Percentiles rank a stretch among this genome's conserved stretches.
Evolutionary conservation across 129 eudicot genomes (phyloP).

Genomic region (Logfia minima): DNA sequence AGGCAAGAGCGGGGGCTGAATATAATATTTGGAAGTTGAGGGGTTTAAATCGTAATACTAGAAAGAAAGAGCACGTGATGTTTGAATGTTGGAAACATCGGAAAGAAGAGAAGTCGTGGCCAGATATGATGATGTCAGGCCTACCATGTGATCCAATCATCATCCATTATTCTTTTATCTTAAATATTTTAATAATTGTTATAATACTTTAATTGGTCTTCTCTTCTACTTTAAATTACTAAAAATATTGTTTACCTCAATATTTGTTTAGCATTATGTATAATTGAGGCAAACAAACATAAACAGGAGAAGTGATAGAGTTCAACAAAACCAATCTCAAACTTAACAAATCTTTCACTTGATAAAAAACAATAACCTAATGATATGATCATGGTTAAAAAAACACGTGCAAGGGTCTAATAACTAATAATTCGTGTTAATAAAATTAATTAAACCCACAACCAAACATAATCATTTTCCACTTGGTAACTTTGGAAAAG

Average conservation of each 20-base stretch:
- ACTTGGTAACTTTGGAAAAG: neutral
- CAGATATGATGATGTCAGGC: slow-evolving; percentile 65
- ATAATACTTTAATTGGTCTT: neutral
- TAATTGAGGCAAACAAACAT: no score
- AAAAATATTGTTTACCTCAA: no score
- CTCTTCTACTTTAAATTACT: no score
- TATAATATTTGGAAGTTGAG: slow-evolving; percentile 2
- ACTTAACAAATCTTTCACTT: no score
- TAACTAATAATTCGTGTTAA: no score
- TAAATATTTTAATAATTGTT: neutral
- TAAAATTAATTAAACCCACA: neutral
- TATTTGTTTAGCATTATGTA: no score
- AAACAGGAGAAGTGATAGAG: no score
- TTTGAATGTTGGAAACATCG: slow-evolving; percentile 63
- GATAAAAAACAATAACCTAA: no score
- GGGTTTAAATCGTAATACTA: neutral
- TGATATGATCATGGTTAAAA: neutral
- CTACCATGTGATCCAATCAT: slow-evolving; percentile 53
- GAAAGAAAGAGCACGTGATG: slow-evolving; percentile 43
- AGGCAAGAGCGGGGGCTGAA: neutral
- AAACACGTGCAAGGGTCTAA: neutral
- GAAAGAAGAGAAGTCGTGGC: slow-evolving; percentile 55
- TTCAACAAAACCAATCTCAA: no score
- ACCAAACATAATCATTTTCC: neutral
- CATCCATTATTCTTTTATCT: slow-evolving; percentile 16